Evolutionary conservation across 768 basidiomycete genomes (phyloP), one percentile per base, ranked within the genome.

Genomic region (Megacollybia marginata): DNA sequence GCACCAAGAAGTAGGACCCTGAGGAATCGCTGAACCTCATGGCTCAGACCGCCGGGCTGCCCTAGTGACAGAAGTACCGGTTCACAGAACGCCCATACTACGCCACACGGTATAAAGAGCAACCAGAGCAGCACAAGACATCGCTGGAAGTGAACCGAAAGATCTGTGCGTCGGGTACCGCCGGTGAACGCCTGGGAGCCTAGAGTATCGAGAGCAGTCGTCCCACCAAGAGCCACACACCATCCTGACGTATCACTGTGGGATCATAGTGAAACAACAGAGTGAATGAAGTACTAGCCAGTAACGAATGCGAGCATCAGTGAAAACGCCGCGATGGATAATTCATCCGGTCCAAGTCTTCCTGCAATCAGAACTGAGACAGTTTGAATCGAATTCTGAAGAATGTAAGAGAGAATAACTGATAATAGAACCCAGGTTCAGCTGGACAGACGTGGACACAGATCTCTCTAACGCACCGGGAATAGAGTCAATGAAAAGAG

Each of bases 271-370:
- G 49, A 55, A 48, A 51, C 46, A 31, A 52, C 44, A 62, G 57
- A 43, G 51, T 54, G 51, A 48, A 59, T 49, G 52, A 53, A 59
- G 59, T 63, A 82, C 81, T 81, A 66, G 78, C 84, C 83, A 73
- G 86, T 84, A 8, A 87, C 86, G 60, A 80, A 85, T 12, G 85
- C 85, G 56, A 89, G 65, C 85, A 88, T 88, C 60, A 85, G 67
- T 28, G 83, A 75, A 57, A 88, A 84, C 40, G 87, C 85, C 11
- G 87, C 75, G 2, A 78, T 80, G 1, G 85, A 85, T 13, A 89
- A 69, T 57, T 85, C 80, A 54, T 82, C 69, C 16, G 85, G 78
- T 2, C 87, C 85, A 9, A 88, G 72, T 16, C 79, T 78, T 20
- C 85, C 84, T 10, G 74, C 75, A 54, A 88, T 72, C 33, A 85